Conservation (phyloP, 495 filamentous ascomycete genomes). For the Thermothielavioides terrestris region DNA sequence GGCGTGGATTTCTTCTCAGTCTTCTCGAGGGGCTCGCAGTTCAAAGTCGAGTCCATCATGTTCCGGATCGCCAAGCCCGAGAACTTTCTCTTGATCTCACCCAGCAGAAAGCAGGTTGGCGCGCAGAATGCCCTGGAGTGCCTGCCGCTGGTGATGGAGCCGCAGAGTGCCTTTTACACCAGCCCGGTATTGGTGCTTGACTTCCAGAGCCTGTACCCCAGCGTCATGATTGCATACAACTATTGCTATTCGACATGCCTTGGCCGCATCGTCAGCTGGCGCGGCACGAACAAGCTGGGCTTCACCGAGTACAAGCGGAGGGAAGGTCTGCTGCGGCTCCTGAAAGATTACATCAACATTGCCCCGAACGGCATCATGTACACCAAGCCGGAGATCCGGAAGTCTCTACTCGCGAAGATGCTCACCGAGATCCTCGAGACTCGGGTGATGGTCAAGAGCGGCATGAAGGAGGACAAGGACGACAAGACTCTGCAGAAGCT, state of each 20-base stretch:
- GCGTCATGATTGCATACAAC: conserved; percentile 98
- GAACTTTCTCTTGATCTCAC: conserved; percentile 84
- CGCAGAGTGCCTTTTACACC: conserved; percentile 87
- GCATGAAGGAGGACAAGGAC: conserved; percentile 91
- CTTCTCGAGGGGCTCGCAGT: conserved; percentile 87
- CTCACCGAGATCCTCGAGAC: conserved; percentile 92
- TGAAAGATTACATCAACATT: conserved; percentile 84
- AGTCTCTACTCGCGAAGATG: conserved; percentile 93
- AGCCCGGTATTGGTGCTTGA: conserved; percentile 87
- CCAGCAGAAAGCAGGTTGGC: conserved; percentile 83
- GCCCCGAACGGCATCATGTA: conserved; percentile 97
- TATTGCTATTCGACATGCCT: conserved; percentile 98
- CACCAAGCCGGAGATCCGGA: conserved; percentile 73
- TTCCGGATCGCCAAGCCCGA: conserved; percentile 97
- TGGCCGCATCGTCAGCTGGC: conserved; percentile 75
- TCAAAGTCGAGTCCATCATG: conserved; percentile 98
- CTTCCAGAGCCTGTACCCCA: conserved; percentile 94
- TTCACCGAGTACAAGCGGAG: conserved; percentile 76
- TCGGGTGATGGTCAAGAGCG: conserved; percentile 93
- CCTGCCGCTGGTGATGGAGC: conserved; percentile 94
- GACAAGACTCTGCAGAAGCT: conserved; percentile 80
- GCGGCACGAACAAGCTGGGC: conserved; percentile 89
- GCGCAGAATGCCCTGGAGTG: conserved; percentile 93
- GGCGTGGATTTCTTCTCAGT: conserved; percentile 96
- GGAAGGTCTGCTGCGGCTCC: conserved; percentile 62